Evolutionary conservation across 2,329 filamentous ascomycete species (phyloP).

Genomic region (Aciculosporium take): DNA sequence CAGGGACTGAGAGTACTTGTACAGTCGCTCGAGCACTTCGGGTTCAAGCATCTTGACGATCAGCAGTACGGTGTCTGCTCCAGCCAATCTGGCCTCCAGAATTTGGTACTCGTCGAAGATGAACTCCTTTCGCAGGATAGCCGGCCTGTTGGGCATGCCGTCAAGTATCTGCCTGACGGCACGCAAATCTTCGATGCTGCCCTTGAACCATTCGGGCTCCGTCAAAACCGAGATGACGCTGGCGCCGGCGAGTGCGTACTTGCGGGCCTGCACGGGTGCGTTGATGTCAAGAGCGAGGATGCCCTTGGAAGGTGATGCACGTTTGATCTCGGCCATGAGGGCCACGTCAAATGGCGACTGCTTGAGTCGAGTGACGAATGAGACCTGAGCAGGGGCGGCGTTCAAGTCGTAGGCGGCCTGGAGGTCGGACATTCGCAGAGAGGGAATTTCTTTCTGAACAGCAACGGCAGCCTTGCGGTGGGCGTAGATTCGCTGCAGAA

Average conservation of each 20-base stretch:
- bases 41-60: constrained; percentile 96
- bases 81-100: constrained; percentile 79
- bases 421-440: constrained; percentile 67
- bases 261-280: constrained; percentile 77
- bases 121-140: constrained; percentile 88
- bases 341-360: constrained; percentile 80
- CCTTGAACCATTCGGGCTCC: constrained; percentile 98
- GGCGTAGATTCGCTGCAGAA: constrained; percentile 80
- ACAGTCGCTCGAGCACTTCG: constrained; percentile 59
- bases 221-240: constrained; percentile 98
- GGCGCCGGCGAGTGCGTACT: constrained; percentile 84
- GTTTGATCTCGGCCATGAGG: constrained; percentile 93
- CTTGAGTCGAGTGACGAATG: constrained; percentile 64
- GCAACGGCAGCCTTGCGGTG: constrained; percentile 63
- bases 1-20: constrained; percentile 74
- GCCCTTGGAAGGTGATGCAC: constrained; percentile 91
- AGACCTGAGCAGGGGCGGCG: constrained; percentile 69
- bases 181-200: constrained; percentile 83
- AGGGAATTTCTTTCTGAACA: constrained; percentile 72
- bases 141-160: constrained; percentile 82
- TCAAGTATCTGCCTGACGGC: constrained; percentile 79
- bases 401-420: constrained; percentile 77
- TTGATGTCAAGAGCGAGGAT: constrained; percentile 79
- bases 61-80: constrained; percentile 84
- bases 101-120: constrained; percentile 98